Evolutionary conservation across 192 early-diverging fungal genomes (phyloP), one percentile per base, ranked within the genome.

Genomic region (Umbelopsis vinacea): DNA sequence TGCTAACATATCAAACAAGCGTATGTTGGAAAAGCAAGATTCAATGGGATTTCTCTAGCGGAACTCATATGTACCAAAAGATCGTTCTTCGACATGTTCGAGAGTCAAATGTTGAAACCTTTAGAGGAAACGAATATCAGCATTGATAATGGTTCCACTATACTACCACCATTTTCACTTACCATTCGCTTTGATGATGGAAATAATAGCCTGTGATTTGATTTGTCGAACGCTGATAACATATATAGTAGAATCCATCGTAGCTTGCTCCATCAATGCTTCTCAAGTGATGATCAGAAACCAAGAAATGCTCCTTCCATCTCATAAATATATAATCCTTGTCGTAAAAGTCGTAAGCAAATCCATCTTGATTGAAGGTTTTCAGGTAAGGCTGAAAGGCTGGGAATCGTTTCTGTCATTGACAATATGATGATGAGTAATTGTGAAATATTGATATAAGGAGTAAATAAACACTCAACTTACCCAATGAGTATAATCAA

Each of bases 301-400:
- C 92, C 48, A 96, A 75, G 72, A 96, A 96, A 74, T 93, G 91
- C 69, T 96, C 95, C 81, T 96, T 96, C 95, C 95, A 96, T 48
- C 95, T 86, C 95, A 96, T 96, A 79, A 93, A 96, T 10, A 96
- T 82, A 46, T 80, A 87, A 74, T 83, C 86, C 74, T 86, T 79
- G 50, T 80, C 71, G 14, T 69, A 66, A 17, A 84, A 80, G 71
- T 86, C 80, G 68, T 83, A 86, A 29, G 68, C 70, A 52, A 79
- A 80, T 19, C 73, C 81, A 29, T 87, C 81, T 21, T 81, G 73
- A 46, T 83, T 76, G 67, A 86, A 84, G 1, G 67, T 67, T 70
- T 88, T 71, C 53, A 79, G 63, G 83, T 89, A 71, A 45, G 79
- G 75, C 15, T 77, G 68, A 69, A 86, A 88, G 19, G 84, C 80